Evolutionary conservation across 345 rosid genomes (phyloP).

Genomic region (Durio zibethinus): DNA sequence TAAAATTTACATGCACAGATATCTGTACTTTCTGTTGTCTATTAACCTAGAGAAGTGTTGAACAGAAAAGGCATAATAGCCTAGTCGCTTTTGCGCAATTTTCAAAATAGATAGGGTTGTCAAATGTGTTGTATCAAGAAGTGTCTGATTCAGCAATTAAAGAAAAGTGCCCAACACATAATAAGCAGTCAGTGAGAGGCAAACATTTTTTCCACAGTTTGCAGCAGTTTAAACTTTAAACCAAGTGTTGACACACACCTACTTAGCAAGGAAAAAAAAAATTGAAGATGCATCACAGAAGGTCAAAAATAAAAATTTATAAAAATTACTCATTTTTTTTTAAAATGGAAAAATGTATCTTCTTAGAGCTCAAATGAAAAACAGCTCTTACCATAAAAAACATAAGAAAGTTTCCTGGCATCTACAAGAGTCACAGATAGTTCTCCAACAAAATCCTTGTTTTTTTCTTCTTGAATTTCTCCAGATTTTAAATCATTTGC

Average conservation of each 20-base stretch:
- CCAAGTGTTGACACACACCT: neutral
- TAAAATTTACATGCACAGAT: neutral
- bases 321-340: neutral
- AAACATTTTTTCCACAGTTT: neutral
- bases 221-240: neutral
- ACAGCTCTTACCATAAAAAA: constrained; percentile 59
- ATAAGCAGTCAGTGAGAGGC: neutral
- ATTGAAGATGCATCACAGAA: too few species aligned
- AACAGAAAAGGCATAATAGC: neutral
- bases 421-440: constrained; percentile 92
- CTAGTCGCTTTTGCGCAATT: neutral
- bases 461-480: constrained; percentile 79
- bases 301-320: too few species aligned
- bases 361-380: neutral
- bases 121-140: neutral
- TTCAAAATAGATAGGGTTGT: neutral
- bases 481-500: constrained; percentile 61
- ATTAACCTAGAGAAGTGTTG: neutral
- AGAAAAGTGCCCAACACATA: neutral
- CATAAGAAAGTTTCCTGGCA: constrained; percentile 79
- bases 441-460: constrained; percentile 90
- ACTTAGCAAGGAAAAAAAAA: too few species aligned
- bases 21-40: neutral
- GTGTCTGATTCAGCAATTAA: neutral
- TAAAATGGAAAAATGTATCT: neutral